Base-by-base conservation (phyloP, 139 green algal species). In the Medakamo hakoo region DNA sequence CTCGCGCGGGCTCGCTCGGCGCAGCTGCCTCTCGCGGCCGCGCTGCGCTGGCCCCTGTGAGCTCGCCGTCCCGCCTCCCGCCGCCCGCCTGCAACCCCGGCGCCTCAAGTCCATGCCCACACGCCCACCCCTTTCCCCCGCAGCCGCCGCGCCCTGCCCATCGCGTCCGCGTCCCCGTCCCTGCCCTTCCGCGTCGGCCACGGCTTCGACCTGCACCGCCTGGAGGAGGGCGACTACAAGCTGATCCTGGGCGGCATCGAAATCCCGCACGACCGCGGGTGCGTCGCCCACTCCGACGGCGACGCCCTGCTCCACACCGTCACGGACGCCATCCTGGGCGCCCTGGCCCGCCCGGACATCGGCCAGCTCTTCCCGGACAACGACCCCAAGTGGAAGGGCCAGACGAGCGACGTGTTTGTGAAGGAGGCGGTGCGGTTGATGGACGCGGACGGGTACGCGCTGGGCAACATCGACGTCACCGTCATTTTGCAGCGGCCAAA, bases 321-420 rank as follows among this genome's bases (percentile, higher is more conserved):
- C 1, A 90, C 88, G 25, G 93, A 99, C 71, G 87, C 93, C 30
- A 88, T 99, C 55, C 77, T 98, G 4, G 93, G 93, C 4, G 93
- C 90, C 0, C 80, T 99, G 16, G 84, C 78, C 57, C 76, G 96
- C 28, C 92, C 93, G 52, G 93, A 99, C 73, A 99, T 99, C 59
- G 93, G 86, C 26, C 93, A 99, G 82, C 73, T 98, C 29, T 99
- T 99, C 74, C 93, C 93, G 2, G 93, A 99, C 75, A 99, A 81
- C 30, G 93, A 99, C 66, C 90, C 93, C 24, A 87, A 90, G 67
- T 98, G 91, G 93, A 96, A 96, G 71, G 93, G 93, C 14, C 80
- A 81, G 0, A 74, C 77, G 30, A 72, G 67, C 61, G 61, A 72
- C 61, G 48, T 68, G 3, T 71, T 71, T 55, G 59, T 71, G 0